Conservation (phyloP, 441 rosid species). For the Eruca vesicaria region DNA sequence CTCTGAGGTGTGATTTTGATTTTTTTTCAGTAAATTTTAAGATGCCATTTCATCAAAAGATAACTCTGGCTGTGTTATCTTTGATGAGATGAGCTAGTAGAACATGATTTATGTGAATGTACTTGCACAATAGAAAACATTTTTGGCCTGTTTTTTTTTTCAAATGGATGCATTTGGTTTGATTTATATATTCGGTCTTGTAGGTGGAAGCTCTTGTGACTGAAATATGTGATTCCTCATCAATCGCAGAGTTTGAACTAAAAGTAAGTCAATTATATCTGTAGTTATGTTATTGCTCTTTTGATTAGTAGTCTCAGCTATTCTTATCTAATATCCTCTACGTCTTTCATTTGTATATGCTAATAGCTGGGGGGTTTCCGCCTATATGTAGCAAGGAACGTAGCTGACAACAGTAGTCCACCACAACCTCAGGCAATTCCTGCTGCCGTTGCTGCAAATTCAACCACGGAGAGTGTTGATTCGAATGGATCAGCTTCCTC, state of each 20-base stretch:
- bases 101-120: constrained; percentile 2
- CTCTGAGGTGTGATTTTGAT: constrained; percentile 51
- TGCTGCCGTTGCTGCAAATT: constrained; percentile 35
- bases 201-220: constrained; percentile 76
- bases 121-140: background rate
- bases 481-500: constrained; percentile 53
- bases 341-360: constrained; percentile 24
- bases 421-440: constrained; percentile 40
- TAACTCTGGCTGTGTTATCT: background rate
- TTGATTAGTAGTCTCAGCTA: background rate
- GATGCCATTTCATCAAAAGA: background rate
- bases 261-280: constrained; percentile 47
- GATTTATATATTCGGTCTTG: background rate
- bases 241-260: constrained; percentile 79
- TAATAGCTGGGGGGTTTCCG: constrained; percentile 75
- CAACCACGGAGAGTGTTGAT: constrained; percentile 33
- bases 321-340: constrained; percentile 19
- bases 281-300: constrained; percentile 15
- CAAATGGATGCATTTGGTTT: background rate
- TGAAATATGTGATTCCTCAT: constrained; percentile 64
- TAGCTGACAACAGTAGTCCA: constrained; percentile 39
- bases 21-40: background rate
- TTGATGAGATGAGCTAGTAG: background rate
- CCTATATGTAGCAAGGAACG: constrained; percentile 58
- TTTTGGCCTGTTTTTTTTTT: background rate